A percentile compares a stretch with the other conserved stretches of the same genome.
Conservation (phyloP, 2,329 filamentous ascomycete genomes). For the Cercospora brassicicola region DNA sequence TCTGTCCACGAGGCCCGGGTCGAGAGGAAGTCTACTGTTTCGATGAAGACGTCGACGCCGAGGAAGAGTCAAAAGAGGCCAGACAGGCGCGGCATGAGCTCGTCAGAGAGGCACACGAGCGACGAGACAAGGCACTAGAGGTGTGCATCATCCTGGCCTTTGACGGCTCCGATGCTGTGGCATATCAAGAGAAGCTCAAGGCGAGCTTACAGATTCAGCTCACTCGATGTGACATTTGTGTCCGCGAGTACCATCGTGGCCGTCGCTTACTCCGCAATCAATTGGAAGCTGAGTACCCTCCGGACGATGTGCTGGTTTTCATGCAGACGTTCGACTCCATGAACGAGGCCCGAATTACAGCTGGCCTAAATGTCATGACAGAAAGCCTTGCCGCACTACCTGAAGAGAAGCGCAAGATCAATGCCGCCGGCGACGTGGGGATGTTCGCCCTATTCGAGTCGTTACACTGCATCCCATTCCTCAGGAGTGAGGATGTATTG, state of each 20-base stretch:
- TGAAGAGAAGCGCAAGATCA: conserved; percentile 52
- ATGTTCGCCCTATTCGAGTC: conserved; percentile 85
- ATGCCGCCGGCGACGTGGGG: conserved; percentile 57
- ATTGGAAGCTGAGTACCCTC: conserved; percentile 47
- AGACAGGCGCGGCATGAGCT: conserved; percentile 32
- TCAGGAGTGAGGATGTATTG: conserved; percentile 58
- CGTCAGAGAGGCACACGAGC: conserved; percentile 43
- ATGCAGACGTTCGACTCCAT: conserved; percentile 47
- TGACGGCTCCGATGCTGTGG: conserved; percentile 49
- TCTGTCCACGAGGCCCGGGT: conserved; percentile 48
- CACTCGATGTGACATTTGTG: conserved; percentile 51
- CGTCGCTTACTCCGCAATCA: conserved; percentile 43
- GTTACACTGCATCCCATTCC: conserved; percentile 77
- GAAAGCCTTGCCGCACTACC: conserved; percentile 47
- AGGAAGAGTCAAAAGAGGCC: conserved; percentile 32
- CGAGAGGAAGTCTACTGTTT: conserved; percentile 43
- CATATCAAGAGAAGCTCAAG: conserved; percentile 45
- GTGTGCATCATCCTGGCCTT: conserved; percentile 50
- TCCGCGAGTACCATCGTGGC: conserved; percentile 51
- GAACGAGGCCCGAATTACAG: conserved; percentile 47
- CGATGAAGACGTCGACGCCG: conserved; percentile 51
- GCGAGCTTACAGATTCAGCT: conserved; percentile 45
- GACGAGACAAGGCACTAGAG: conserved; percentile 45
- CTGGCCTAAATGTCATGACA: conserved; percentile 46
- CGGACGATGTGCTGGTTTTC: conserved; percentile 48